These are phyloP conservation scores for Penicillium longicatenatum DNA, from an alignment of 495 filamentous ascomycete species.

Conservation along the genomic window DNA sequence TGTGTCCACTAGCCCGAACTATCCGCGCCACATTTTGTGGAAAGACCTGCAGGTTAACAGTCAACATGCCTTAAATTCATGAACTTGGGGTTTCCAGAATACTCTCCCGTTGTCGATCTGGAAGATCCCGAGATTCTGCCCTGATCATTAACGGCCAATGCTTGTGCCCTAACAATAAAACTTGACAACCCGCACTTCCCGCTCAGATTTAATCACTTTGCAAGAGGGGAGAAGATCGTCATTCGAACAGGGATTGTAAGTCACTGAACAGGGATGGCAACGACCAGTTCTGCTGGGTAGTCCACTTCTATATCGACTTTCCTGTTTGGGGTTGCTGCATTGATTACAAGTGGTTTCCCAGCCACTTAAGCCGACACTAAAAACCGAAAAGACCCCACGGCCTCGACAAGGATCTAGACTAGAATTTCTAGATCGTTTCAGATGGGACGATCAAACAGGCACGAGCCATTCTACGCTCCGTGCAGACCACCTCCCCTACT, in stretches of 20 bases:
- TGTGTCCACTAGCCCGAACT: conserved; percentile 16
- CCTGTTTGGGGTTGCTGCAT: conserved; percentile 20
- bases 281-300: background rate
- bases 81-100: background rate
- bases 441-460: conserved; percentile 41
- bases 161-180: background rate
- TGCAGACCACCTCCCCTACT: conserved; percentile 14
- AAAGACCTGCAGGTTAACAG: background rate
- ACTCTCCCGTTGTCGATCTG: conserved; percentile 4
- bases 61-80: background rate
- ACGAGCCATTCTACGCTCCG: conserved; percentile 14
- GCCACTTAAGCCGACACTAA: conserved; percentile 8
- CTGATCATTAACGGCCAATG: background rate
- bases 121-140: background rate
- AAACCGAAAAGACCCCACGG: background rate
- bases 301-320: conserved; percentile 4
- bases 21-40: background rate
- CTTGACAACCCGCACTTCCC: background rate
- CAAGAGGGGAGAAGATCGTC: conserved; percentile 13
- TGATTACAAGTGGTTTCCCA: conserved; percentile 10
- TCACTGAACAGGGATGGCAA: background rate
- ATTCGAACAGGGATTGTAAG: conserved; percentile 5
- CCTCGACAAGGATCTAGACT: conserved; percentile 10
- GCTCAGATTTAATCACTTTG: background rate
- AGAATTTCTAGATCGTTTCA: conserved; percentile 47